phyloP scores from a whole-genome alignment of 306 rosid species.

The barrel medic (Medicago truncatula) region MtrunA17r5.0-ANR NC_053045.1:12795001-12795500 shows the following conservation, averaged over 20 bases:
- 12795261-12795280: conserved; percentile 49
- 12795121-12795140: background rate
- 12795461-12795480: no score
- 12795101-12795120: conserved; percentile 1
- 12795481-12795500: no score
- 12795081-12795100: background rate
- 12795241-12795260: conserved; percentile 60
- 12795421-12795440: conserved; percentile 4
- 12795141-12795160: background rate
- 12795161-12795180: conserved; percentile 33
- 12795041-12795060: background rate
- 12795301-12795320: conserved; percentile 58
- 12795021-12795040: background rate
- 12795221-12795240: conserved; percentile 53
- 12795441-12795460: no score
- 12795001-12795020: conserved; percentile 58
- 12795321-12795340: conserved; percentile 55
- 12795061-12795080: background rate
- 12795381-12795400: conserved; percentile 13
- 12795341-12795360: conserved; percentile 61
- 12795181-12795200: conserved; percentile 53
- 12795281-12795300: conserved; percentile 45
- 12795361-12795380: conserved; percentile 17
- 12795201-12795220: conserved; percentile 49
- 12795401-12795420: conserved; percentile 13